phyloP scores from a whole-genome alignment of 768 basidiomycete species.

The Antrodiella citrinella region DNA sequence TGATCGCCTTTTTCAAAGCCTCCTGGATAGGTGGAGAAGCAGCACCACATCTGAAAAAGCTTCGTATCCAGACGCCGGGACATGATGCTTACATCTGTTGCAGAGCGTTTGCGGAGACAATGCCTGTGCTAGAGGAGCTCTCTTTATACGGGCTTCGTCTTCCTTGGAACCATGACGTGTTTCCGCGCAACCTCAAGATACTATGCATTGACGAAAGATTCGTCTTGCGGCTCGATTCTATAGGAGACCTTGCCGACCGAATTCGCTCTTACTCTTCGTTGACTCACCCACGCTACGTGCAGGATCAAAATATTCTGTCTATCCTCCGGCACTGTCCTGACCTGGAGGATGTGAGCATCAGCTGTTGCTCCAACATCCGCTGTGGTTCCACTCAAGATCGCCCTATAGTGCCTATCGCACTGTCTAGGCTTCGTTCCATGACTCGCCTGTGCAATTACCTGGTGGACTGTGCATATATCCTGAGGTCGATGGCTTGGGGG shows the following conservation, averaged over 20 bases:
- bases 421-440: neutral
- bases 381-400: neutral
- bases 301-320: neutral
- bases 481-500: neutral
- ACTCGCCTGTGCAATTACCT: neutral
- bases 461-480: neutral
- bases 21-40: too few relatives aligned
- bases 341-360: too few relatives aligned
- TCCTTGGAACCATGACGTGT: neutral
- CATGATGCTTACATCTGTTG: neutral
- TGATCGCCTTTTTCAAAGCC: too few relatives aligned
- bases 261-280: neutral
- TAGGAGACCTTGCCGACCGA: neutral
- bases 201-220: neutral
- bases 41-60: neutral
- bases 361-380: too few relatives aligned
- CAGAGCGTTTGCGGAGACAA: neutral
- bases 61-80: too few relatives aligned
- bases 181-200: neutral
- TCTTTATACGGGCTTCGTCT: neutral
- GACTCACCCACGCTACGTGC: too few relatives aligned
- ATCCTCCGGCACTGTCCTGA: too few relatives aligned
- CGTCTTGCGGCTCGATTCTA: neutral
- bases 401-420: neutral
- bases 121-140: neutral